phyloP scores from a whole-genome alignment of 2,329 filamentous ascomycete genomes.

The Hirsutella rhossiliensis region DNA sequence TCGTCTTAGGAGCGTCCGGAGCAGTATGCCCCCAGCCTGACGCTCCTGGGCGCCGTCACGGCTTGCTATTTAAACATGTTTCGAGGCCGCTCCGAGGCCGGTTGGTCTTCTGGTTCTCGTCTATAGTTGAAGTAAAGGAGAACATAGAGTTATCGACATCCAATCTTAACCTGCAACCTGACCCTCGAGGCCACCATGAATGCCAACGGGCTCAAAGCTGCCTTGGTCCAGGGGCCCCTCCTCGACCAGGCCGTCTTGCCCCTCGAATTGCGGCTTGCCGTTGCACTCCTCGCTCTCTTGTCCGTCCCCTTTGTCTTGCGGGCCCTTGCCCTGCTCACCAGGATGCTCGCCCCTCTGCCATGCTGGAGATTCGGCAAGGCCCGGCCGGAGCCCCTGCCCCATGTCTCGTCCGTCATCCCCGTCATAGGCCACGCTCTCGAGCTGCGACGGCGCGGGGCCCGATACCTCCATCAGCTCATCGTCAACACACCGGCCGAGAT shows the following conservation, averaged over 20 bases:
- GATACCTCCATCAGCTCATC: constrained; percentile 15
- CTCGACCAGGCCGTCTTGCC: neutral
- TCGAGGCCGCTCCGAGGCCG: too few relatives aligned
- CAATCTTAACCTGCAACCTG: too few relatives aligned
- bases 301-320: neutral
- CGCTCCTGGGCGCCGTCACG: neutral
- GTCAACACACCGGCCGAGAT: constrained; percentile 6
- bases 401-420: constrained; percentile 10
- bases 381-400: constrained; percentile 5
- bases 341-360: neutral
- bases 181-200: neutral
- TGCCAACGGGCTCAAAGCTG: neutral
- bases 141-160: neutral
- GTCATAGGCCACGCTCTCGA: constrained; percentile 14
- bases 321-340: neutral
- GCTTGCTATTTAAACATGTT: neutral
- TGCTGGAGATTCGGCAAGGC: neutral
- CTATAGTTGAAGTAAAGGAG: too few relatives aligned
- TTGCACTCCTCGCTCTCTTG: constrained; percentile 1
- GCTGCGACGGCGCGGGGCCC: constrained; percentile 11
- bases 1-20: neutral
- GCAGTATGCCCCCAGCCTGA: neutral
- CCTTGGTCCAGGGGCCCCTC: neutral
- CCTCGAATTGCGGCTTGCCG: neutral
- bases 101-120: too few relatives aligned